Conservation (phyloP, 352 stramenopile species). For the Saprolegnia diclina region DNA sequence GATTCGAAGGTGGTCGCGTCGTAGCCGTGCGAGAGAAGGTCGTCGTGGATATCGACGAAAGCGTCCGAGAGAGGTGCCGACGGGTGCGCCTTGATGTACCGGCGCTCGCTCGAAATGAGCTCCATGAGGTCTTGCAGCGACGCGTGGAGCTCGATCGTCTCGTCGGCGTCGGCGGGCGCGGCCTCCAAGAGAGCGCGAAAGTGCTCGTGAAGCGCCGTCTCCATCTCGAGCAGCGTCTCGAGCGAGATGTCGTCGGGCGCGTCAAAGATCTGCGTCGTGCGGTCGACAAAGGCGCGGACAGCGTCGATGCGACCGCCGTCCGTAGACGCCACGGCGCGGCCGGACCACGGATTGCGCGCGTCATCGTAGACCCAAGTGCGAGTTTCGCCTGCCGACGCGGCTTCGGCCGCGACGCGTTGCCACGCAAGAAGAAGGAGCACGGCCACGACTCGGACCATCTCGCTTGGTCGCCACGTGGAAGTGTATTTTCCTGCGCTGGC, state of each 20-base stretch:
- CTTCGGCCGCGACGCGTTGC: no score
- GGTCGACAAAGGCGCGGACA: conserved; percentile 10
- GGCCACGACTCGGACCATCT: no score
- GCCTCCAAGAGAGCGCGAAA: conserved; percentile 14
- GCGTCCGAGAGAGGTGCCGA: conserved; percentile 2
- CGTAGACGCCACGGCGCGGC: neutral
- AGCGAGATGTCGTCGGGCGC: neutral
- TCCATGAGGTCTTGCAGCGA: conserved; percentile 16
- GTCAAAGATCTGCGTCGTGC: conserved; percentile 4
- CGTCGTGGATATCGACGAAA: conserved; percentile 18
- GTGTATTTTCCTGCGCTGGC: no score
- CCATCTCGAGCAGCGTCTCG: neutral
- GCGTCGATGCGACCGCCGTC: neutral
- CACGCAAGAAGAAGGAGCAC: no score
- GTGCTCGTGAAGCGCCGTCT: conserved; percentile 17
- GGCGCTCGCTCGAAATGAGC: neutral
- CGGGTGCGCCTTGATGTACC: neutral
- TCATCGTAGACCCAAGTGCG: conserved; percentile 19
- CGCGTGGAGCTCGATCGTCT: conserved; percentile 4
- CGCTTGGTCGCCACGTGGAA: no score
- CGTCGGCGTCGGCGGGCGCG: neutral
- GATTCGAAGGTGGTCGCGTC: neutral
- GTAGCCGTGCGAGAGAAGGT: conserved; percentile 2
- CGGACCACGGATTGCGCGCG: conserved; percentile 17
- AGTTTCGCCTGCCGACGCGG: neutral